These are phyloP conservation scores for Aspergillus bridgeri DNA, from an alignment of 495 filamentous ascomycete genomes.

Conservation along the genomic window DNA sequence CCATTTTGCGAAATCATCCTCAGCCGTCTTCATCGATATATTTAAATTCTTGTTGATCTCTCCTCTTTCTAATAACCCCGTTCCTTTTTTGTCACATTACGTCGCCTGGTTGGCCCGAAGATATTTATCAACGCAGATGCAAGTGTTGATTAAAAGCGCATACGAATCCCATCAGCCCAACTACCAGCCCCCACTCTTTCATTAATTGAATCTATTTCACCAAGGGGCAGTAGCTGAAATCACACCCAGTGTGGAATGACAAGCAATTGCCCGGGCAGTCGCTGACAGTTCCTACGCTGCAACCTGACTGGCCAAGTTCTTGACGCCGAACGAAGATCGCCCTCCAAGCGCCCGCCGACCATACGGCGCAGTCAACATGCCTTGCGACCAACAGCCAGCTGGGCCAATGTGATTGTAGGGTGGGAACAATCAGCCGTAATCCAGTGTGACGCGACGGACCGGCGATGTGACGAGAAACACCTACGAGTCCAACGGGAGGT, in stretches of 20 bases:
- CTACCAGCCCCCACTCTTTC: too few relatives aligned
- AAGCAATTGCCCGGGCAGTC: not conserved
- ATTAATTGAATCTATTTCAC: not conserved
- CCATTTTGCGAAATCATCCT: not conserved
- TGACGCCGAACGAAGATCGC: not conserved
- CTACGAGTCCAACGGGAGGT: slow-evolving; percentile 10
- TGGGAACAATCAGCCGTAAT: slow-evolving; percentile 8
- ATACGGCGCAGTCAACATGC: slow-evolving; percentile 6
- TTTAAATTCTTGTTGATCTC: not conserved
- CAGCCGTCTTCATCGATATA: not conserved
- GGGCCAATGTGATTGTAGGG: slow-evolving; percentile 9
- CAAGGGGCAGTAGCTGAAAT: not conserved
- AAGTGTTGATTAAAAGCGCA: not conserved
- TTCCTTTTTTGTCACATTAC: not conserved
- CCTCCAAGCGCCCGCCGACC: not conserved
- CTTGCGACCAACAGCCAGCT: not conserved
- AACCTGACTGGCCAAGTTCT: not conserved
- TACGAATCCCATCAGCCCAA: too few relatives aligned
- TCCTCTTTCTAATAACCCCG: not conserved
- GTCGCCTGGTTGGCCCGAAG: not conserved
- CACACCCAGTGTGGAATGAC: not conserved
- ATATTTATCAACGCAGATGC: not conserved
- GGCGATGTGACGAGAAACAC: slow-evolving; percentile 16
- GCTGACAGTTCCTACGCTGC: not conserved
- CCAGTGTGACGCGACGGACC: slow-evolving; percentile 13